These are phyloP conservation scores for Lyophyllum decastes DNA, from an alignment of 768 basidiomycete genomes.

Conservation along the genomic window DNA sequence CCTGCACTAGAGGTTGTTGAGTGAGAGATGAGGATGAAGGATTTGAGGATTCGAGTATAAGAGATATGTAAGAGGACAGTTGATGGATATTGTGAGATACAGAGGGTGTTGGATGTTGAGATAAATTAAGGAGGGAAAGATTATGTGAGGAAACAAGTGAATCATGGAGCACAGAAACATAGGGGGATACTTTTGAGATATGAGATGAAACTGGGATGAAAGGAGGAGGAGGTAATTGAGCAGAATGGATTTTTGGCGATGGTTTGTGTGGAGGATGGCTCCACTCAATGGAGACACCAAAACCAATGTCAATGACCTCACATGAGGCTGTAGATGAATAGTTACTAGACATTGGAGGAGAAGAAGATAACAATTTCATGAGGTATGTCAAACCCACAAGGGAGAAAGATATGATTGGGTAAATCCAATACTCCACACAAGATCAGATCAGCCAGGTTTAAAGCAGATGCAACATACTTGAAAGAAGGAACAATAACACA, in stretches of 20 bases:
- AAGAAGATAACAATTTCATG: background rate
- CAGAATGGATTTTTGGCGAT: background rate
- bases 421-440: background rate
- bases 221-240: background rate
- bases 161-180: background rate
- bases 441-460: conserved; percentile 24
- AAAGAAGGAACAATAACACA: conserved; percentile 4
- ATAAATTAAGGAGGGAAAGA: too few relatives aligned
- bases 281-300: background rate
- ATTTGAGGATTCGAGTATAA: too few relatives aligned
- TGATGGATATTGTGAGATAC: too few relatives aligned
- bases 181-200: background rate
- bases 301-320: conserved; percentile 1
- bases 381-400: background rate
- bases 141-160: background rate
- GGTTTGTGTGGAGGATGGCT: background rate
- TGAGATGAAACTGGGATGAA: background rate
- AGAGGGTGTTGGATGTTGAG: too few relatives aligned
- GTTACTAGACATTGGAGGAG: background rate
- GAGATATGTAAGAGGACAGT: too few relatives aligned
- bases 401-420: background rate
- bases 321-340: background rate
- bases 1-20: too few relatives aligned
- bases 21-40: too few relatives aligned
- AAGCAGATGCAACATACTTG: conserved; percentile 11